Evolutionary conservation across 176 grass and related monocot species (phyloP), one percentile per base, ranked within the genome.

Genomic region (Oryza nivara): DNA sequence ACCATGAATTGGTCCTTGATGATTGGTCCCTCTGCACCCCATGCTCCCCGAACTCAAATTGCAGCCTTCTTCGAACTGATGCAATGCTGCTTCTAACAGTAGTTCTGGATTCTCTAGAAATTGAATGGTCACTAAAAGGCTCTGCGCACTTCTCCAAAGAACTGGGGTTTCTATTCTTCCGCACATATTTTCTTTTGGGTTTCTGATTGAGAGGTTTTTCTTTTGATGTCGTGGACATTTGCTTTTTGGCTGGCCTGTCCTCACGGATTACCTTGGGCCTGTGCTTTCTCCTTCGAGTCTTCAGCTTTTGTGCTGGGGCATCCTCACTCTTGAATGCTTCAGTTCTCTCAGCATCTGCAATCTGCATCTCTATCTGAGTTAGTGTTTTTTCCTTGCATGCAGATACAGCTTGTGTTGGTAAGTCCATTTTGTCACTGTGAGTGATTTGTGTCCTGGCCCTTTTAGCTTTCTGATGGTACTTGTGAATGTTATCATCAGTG

Each of bases 251-350:
- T 44, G 30, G 38, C 46, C 69, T 86, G 22, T 56, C 67, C 64
- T 94, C 90, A 54, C 77, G 80, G 23, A 94, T 79, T 79, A 95
- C 93, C 76, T 92, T 92, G 73, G 93, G 85, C 67, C 90, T 92
- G 36, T 92, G 88, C 20, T 81, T 90, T 80, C 81, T 92, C 88
- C 86, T 88, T 60, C 73, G 44, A 75, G 76, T 43, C 76, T 81
- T 89, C 36, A 13, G 61, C 69, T 80, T 87, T 65, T 17, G 52
- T 74, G 58, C 43, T 30, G 36, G 60, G 54, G 49, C 81, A 76
- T 82, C 80, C 73, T 73, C 75, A 51, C 77, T 56, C 30, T 49
- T 66, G 34, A 81, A 58, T 32, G 56, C 20, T 81, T 83, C 69
- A 47, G 16, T 44, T 80, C 49, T 13, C 41, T 68, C 65, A 48